Evolutionary conservation across 345 rosid genomes (phyloP), one percentile per base, ranked within the genome.

Genomic region (Pugionium dolabratum): DNA sequence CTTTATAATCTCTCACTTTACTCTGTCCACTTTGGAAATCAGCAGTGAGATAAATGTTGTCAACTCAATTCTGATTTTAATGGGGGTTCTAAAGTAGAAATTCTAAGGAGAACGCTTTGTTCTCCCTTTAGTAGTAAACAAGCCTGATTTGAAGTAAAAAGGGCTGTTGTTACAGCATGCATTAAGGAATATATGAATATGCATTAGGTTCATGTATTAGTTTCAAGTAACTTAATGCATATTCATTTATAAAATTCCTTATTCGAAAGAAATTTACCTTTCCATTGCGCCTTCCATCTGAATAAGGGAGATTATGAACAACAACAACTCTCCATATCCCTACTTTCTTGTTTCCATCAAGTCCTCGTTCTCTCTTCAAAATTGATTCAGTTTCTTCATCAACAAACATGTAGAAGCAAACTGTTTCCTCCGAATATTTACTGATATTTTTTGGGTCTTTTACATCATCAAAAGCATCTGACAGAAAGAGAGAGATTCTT

Each of bases 271-370:
- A 30, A 64, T 36, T 54, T 82, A 89, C 99, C 88, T 95, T 95
- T 58, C 99, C 99, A 29, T 80, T 91, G 75, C 99, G 99, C 56
- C 99, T 81, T 39, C 91, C 88, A 68, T 95, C 99, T 0, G 68
- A 28, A 64, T 89, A 95, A 40, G 99, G 99, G 75, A 83, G 90
- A 80, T 91, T 91, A 66, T 69, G 97, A 40, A 82, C 86, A 59
- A 87, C 88, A 76, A 84, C 94, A 61, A 95, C 70, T 81, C 95
- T 89, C 99, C 97, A 95, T 54, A 95, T 67, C 64, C 99, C 99
- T 50, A 81, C 72, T 76, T 57, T 95, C 79, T 80, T 84, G 46
- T 37, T 78, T 64, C 58, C 72, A 28, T 81, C 80, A 41, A 91
- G 72, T 59, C 78, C 83, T 59, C 91, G 70, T 46, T 82, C 78